Evolutionary conservation across 1,284 basidiomycete genomes (phyloP).

Genomic region (Gomphus sp.): DNA sequence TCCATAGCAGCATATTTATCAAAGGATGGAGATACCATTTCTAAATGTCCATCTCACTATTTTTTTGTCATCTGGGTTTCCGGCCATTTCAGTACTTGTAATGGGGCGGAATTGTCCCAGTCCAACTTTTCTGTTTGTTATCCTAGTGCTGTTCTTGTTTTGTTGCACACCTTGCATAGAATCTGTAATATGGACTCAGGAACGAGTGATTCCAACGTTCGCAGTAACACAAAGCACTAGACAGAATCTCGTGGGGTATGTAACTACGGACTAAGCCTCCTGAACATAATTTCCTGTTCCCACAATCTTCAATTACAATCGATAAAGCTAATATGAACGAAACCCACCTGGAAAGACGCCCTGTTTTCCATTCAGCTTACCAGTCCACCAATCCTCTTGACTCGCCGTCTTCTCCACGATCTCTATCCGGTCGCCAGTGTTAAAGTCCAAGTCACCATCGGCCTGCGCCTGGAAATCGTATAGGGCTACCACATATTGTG

Average conservation of each 20-base stretch:
- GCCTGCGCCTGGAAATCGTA: slow-evolving; percentile 95
- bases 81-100: neutral
- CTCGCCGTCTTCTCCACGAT: slow-evolving; percentile 80
- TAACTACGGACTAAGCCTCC: slow-evolving; percentile 10
- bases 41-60: neutral
- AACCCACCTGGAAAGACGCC: slow-evolving; percentile 90
- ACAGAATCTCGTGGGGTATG: neutral
- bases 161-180: neutral
- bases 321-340: neutral
- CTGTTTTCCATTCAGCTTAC: slow-evolving; percentile 71
- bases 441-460: slow-evolving; percentile 90
- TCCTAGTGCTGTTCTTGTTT: slow-evolving; percentile 1
- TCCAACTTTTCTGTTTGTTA: neutral
- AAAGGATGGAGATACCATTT: neutral
- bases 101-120: neutral
- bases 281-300: slow-evolving; percentile 18
- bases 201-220: neutral
- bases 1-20: neutral
- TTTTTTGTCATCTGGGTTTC: neutral
- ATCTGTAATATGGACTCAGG: neutral
- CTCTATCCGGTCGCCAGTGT: slow-evolving; percentile 89
- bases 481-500: slow-evolving; percentile 82
- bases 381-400: slow-evolving; percentile 98
- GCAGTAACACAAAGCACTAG: neutral
- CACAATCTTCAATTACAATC: neutral